Evolutionary conservation across 129 eudicot species (phyloP), one percentile per base, ranked within the genome.

Genomic region (Tanacetum coccineum): DNA sequence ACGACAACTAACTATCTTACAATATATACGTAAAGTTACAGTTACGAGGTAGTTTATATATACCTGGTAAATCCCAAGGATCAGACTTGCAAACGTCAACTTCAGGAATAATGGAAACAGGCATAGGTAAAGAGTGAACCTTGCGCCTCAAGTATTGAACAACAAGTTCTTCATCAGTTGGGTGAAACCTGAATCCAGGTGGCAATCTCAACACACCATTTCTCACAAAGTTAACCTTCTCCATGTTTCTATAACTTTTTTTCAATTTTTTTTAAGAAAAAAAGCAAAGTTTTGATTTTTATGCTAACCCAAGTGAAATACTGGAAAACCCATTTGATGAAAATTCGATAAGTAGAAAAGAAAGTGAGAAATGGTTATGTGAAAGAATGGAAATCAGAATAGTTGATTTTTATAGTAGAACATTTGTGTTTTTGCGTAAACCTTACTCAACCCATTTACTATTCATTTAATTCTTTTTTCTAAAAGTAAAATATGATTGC

Each of bases 131-230:
- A 45, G 70, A 73, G 0, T 15, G 66, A 19, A 64, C 76, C 67
- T 73, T 81, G 60, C 76, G 73, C 21, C 26, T 67, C 39, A 81
- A 49, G 79, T 81, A 81, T 70, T 58, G 74, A 54, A 76, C 53
- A 9, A 81, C 59, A 11, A 81, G 79, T 51, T 81, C 62, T 21
- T 57, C 62, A 22, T 57, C 62, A 3, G 62, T 57, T 4, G 62
- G 62, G 36, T 57, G 62, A 52, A 80, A 80, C 60, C 85, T 48
- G 54, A 66, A 80, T 1, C 85, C 85, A 3, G 97, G 97, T 1
- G 95, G 95, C 70, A 89, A 78, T 73, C 88, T 83, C 13, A 84
- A 47, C 26, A 83, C 87, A 20, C 94, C 96, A 67, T 88, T 82
- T 75, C 82, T 88, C n/a, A 76, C 84, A 68, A 82, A 76, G 51